Base-by-base conservation (phyloP, 257 asterid genomes). In the Primulina eburnea region DNA sequence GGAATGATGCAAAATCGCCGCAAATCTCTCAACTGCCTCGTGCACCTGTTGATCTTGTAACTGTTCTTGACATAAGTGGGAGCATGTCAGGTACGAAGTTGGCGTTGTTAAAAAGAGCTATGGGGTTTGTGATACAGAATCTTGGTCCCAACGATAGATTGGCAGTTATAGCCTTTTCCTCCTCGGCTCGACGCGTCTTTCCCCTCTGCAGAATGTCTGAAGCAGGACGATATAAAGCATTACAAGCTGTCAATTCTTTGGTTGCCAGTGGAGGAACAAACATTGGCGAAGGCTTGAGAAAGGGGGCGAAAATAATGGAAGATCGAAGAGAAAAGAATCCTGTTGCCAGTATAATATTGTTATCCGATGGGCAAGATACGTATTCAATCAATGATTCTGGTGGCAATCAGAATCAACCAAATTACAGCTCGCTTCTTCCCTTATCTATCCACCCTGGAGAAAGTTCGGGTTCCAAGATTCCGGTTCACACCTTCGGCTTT, bases 71-170 rank as follows among this genome's bases (percentile, higher is more conserved):
- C 73, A 90, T 85, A 32, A 93, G 97, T 33, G 99, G 99, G 64
- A 93, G 97, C 85, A 94, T 94, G 97, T 96, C 97, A 1, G 99
- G 99, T 21, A 91, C 97, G 2, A 94, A 94, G 86, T 95, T 94
- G 2, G 97, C 99, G 0, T 55, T 94, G 76, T 83, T 94, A 28
- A 94, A 94, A 78, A 88, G 97, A 20, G 97, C 99, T 20, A 94
- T 94, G 99, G 97, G 97, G 8, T 94, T 94, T 32, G 92, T 94
- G 74, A 94, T 94, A 76, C 97, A 94, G 72, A 94, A 94, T 71
- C 96, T 94, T 0, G 91, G 97, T 35, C 96, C 97, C 2, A 86
- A 84, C 26, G 99, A 94, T 65, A 76, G 99, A 79, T 77, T 94
- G 74, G 85, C 97, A 7, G 97, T 94, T n/a, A 82, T 94, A 32